A percentile compares a stretch with the other conserved stretches of the same genome.
These are phyloP conservation scores for Fusarium concolor DNA, from an alignment of 2,329 filamentous ascomycete genomes.

Conservation along the genomic window DNA sequence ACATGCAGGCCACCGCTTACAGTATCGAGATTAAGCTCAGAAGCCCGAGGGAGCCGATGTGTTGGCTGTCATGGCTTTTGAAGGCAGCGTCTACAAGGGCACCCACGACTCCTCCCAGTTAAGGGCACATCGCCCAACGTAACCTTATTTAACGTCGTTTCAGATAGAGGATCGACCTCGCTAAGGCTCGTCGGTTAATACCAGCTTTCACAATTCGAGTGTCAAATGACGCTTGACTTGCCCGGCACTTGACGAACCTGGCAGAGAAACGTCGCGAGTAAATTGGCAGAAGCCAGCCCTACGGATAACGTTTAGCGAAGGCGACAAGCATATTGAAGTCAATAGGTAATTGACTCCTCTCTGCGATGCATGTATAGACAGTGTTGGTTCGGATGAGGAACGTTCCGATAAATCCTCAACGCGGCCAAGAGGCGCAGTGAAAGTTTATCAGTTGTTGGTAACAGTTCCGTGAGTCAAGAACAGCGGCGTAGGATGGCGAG, in stretches of 20 bases:
- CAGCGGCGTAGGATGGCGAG: neutral
- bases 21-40: neutral
- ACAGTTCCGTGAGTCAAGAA: slow-evolving; percentile 3
- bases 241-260: slow-evolving; percentile 20
- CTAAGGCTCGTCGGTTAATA: slow-evolving; percentile 18
- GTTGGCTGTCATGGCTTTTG: neutral
- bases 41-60: slow-evolving; percentile 1
- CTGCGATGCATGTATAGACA: neutral
- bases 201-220: slow-evolving; percentile 8
- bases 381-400: slow-evolving; percentile 5
- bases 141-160: slow-evolving; percentile 35
- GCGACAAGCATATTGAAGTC: neutral
- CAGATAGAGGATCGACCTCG: slow-evolving; percentile 35
- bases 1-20: slow-evolving; percentile 1
- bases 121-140: slow-evolving; percentile 19
- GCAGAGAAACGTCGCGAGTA: slow-evolving; percentile 4
- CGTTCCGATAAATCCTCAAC: slow-evolving; percentile 4
- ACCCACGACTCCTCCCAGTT: slow-evolving; percentile 7
- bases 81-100: neutral
- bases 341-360: neutral
- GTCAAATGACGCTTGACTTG: slow-evolving; percentile 1
- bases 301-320: slow-evolving; percentile 16
- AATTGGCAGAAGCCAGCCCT: slow-evolving; percentile 18
- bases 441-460: slow-evolving; percentile 2
- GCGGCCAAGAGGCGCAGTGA: slow-evolving; percentile 26